Percentiles rank a stretch among this genome's conserved stretches.
These are phyloP conservation scores for Phyllosticta citribraziliensis DNA, from an alignment of 2,329 filamentous ascomycete species.

Conservation along the genomic window DNA sequence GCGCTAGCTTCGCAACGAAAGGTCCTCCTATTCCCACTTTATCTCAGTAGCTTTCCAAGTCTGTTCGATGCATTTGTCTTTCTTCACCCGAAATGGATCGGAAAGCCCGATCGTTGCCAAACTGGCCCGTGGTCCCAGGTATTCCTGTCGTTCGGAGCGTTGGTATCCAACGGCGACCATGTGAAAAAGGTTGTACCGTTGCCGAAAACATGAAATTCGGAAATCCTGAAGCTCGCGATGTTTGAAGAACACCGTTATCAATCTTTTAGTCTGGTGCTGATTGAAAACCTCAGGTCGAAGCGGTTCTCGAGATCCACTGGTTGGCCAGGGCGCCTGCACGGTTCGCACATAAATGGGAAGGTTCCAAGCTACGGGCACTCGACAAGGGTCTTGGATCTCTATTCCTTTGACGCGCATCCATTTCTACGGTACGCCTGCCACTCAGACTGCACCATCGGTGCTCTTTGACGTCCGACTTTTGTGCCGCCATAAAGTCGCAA, in stretches of 20 bases:
- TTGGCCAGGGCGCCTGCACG: background rate
- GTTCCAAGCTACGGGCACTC: background rate
- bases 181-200: background rate
- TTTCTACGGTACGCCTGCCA: background rate
- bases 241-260: background rate
- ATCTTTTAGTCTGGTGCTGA: background rate
- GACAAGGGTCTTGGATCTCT: background rate
- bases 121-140: background rate
- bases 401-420: background rate
- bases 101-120: background rate
- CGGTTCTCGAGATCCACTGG: background rate
- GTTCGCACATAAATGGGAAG: background rate
- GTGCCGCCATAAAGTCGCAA: background rate
- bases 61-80: background rate
- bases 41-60: background rate
- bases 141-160: background rate
- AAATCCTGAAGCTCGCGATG: background rate
- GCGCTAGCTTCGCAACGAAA: background rate
- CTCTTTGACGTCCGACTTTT: background rate
- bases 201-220: background rate
- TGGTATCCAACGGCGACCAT: background rate
- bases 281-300: background rate
- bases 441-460: background rate
- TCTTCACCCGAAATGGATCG: background rate
- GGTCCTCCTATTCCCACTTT: background rate